Percentiles rank a stretch among this genome's conserved stretches.
Conservation (phyloP, 805 yeast genomes). For the Pichia scutulata region DNA sequence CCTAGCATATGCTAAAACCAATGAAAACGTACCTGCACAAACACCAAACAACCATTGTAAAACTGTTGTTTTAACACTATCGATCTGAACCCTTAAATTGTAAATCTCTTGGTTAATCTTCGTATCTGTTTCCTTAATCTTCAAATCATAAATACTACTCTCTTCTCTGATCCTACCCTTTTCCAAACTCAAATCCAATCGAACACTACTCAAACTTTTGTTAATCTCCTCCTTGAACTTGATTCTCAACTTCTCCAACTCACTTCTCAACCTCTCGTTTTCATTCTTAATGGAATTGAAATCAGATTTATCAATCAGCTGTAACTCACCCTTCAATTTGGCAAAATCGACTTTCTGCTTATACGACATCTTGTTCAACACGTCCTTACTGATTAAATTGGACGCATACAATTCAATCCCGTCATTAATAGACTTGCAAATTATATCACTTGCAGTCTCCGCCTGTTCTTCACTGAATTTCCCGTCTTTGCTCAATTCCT, state of each 20-base stretch:
- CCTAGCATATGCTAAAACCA: constrained; percentile 86
- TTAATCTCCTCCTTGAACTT: constrained; percentile 86
- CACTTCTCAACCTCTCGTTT: constrained; percentile 76
- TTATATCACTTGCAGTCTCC: constrained; percentile 66
- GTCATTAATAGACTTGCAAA: constrained; percentile 68
- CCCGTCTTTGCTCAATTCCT: constrained; percentile 48
- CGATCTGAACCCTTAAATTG: constrained; percentile 92
- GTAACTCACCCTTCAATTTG: constrained; percentile 84
- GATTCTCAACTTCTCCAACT: constrained; percentile 78
- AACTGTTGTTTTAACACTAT: constrained; percentile 91
- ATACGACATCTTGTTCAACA: constrained; percentile 75
- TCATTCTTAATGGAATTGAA: constrained; percentile 76
- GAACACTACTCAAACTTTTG: constrained; percentile 80
- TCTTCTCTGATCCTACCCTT: constrained; percentile 95
- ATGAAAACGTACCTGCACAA: constrained; percentile 95
- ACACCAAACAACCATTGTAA: constrained; percentile 99
- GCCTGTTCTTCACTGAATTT: constrained; percentile 76
- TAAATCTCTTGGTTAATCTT: constrained; percentile 92
- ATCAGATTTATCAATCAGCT: constrained; percentile 80
- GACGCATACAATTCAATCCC: constrained; percentile 70
- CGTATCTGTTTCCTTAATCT: constrained; percentile 90
- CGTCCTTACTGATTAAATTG: constrained; percentile 79
- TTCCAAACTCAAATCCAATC: constrained; percentile 85
- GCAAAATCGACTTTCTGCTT: constrained; percentile 97
- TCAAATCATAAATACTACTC: constrained; percentile 83